These are phyloP conservation scores for Cichorium intybus DNA, from an alignment of 140 eudicot species.

Conservation along the genomic window DNA sequence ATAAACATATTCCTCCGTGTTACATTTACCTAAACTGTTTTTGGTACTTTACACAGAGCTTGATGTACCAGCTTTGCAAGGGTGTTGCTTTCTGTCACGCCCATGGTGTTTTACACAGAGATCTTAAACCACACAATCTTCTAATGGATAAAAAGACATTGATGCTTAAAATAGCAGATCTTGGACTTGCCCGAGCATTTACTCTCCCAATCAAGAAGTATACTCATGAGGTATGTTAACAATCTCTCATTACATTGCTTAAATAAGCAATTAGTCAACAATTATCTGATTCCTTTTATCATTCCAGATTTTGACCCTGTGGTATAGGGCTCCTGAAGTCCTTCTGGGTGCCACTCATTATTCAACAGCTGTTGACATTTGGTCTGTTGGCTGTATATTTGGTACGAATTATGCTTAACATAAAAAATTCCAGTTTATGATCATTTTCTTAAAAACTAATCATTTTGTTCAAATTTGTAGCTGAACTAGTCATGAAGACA, in stretches of 20 bases:
- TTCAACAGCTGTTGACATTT: constrained; percentile 85
- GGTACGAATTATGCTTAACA: constrained; percentile 33
- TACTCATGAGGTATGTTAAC: constrained; percentile 71
- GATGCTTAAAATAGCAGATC: constrained; percentile 87
- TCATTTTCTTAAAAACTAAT: not conserved
- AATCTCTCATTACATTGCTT: not conserved
- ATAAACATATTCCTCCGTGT: not conserved
- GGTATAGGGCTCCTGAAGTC: constrained; percentile 98
- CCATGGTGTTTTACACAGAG: constrained; percentile 89
- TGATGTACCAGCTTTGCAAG: constrained; percentile 87
- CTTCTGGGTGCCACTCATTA: constrained; percentile 89
- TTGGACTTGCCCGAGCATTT: constrained; percentile 83
- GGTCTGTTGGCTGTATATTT: constrained; percentile 99
- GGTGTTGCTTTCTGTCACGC: constrained; percentile 93
- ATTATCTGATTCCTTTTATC: not conserved
- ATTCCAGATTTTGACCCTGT: constrained; percentile 76
- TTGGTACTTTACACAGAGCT: constrained; percentile 42
- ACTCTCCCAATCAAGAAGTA: constrained; percentile 80
- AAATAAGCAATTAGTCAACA: not conserved
- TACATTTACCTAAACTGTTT: not conserved
- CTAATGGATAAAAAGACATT: constrained; percentile 78
- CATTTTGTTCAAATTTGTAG: constrained; percentile 29
- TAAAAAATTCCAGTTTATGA: not conserved
- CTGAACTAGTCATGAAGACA: constrained; percentile 68
- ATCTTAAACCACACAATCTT: constrained; percentile 83